phyloP scores from a whole-genome alignment of 148 eudicot genomes.

The Diospyros kaki region DNA sequence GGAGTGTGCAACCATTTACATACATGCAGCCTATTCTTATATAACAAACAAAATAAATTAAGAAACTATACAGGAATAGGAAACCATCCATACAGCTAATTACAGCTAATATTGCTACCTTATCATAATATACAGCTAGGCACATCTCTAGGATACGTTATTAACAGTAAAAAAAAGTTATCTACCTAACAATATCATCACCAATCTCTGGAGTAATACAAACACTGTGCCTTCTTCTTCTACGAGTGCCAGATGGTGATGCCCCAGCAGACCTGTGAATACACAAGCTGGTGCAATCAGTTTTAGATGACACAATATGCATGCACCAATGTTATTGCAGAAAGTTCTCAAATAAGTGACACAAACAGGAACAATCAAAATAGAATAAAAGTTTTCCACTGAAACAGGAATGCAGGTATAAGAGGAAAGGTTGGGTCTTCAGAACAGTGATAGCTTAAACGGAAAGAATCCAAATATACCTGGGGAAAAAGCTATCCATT shows the following conservation, averaged over 20 bases:
- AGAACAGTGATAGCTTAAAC: too few species aligned
- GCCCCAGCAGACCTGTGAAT: constrained; percentile 69
- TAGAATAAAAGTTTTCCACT: not conserved
- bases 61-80: too few species aligned
- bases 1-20: too few species aligned
- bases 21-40: too few species aligned
- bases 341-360: not conserved
- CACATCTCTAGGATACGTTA: too few species aligned
- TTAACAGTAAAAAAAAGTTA: not conserved
- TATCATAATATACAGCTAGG: too few species aligned
- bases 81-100: too few species aligned
- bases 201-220: constrained; percentile 97
- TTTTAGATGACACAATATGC: not conserved
- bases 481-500: too few species aligned
- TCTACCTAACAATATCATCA: constrained; percentile 91
- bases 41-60: too few species aligned
- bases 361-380: not conserved
- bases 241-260: constrained; percentile 55
- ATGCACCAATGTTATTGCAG: not conserved
- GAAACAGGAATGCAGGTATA: not conserved
- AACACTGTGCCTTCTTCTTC: constrained; percentile 78
- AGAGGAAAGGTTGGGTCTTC: not conserved
- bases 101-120: too few species aligned
- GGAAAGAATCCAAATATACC: too few species aligned
- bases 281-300: not conserved